Base-by-base conservation (phyloP, 495 filamentous ascomycete species). In the Emericellopsis terricola region DNA sequence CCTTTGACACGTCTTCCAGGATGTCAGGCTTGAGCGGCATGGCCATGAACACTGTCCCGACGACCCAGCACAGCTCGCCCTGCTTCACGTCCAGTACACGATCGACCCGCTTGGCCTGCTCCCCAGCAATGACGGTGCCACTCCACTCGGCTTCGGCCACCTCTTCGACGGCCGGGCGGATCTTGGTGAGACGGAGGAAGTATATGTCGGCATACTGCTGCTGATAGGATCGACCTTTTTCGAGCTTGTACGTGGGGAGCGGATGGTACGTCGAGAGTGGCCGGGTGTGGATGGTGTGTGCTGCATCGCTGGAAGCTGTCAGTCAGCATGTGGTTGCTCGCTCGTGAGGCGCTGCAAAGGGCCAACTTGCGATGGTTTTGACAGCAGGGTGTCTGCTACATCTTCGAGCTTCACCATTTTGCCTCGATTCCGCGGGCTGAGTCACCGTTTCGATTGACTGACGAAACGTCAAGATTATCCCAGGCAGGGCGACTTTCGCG, bases 181-280 rank as follows among this genome's bases (percentile, higher is more conserved):
- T 69, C 51, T 77, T 78, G 6, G 81, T 71, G 9, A 96, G 68
- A 23, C 91, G 81, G 43, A 94, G 55, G 51, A 94, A 96, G 61
- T 99, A 99, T 69, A 94, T 82, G 46, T 94, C 86, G 38, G 74
- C 81, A 71, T 78, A 99, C 62, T 99, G 91, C 50, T 96, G 91
- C 49, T 82, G 67, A 46, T 96, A 99, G 15, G 80, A 74, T 30
- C 76, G 71, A 20, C 74, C 64, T 41, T 73, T 73, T 1, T 74
- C 69, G 8, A 94, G 65, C 29, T 60, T 51, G 49, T 80, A 94
- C 0, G 74, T 78, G 31, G 71, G 54, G 15, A 86, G 61, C 1
- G 85, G 76, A 35, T 75, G 77, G 60, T 93, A 93, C 38, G 57
- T 50, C 2, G 81, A 86, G 15, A 55, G 42, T 28, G 47, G 50